A percentile compares a stretch with the other conserved stretches of the same genome.
phyloP scores from a whole-genome alignment of 257 asterid genomes.

The Rehmannia glutinosa region DNA sequence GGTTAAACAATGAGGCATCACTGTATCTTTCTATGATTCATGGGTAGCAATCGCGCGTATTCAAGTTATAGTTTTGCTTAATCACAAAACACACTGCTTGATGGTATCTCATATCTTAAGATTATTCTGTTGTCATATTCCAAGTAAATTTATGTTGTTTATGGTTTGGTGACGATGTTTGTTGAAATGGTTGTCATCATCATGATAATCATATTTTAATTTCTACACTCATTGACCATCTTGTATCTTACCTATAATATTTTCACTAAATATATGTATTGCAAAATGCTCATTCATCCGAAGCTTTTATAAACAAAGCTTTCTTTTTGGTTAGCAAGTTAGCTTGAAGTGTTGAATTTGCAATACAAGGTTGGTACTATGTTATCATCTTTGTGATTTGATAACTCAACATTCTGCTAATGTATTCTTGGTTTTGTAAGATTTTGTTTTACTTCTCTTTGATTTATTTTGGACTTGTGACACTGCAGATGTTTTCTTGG shows the following conservation, averaged over 20 bases:
- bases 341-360: slow-evolving; percentile 83
- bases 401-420: not conserved
- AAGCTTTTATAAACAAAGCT: slow-evolving; percentile 95
- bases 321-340: slow-evolving; percentile 93
- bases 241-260: not conserved
- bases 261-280: not conserved
- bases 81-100: not conserved
- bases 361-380: slow-evolving; percentile 72
- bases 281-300: slow-evolving; percentile 23
- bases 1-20: not conserved
- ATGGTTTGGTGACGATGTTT: not conserved
- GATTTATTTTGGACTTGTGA: too few species aligned
- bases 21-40: not conserved
- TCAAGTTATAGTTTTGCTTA: not conserved
- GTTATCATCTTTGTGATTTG: slow-evolving; percentile 2
- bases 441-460: too few species aligned
- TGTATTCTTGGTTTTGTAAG: too few species aligned
- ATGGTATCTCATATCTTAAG: not conserved
- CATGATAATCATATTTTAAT: not conserved
- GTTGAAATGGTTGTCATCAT: not conserved
- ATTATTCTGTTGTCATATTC: not conserved
- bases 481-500: too few species aligned
- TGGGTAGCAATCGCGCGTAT: not conserved
- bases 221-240: not conserved
- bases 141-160: not conserved